Percentiles rank a stretch among this genome's conserved stretches.
Conservation (phyloP, 2,329 filamentous ascomycete species). For the Calonectria honghensis region DNA sequence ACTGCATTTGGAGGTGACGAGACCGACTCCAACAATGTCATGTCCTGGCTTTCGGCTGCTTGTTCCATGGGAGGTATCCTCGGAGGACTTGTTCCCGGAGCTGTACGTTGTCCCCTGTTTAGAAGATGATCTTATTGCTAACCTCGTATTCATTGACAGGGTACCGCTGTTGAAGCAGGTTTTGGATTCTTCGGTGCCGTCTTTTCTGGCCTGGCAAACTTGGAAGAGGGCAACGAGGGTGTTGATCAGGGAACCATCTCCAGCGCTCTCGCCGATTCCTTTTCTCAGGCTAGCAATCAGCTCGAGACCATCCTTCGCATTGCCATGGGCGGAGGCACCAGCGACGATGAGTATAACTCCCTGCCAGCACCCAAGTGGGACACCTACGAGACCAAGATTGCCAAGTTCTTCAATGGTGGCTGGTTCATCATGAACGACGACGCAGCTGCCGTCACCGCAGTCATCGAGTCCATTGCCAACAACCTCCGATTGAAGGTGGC, state of each 20-base stretch:
- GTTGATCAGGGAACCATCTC: conserved; percentile 13
- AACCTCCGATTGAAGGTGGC: conserved; percentile 28
- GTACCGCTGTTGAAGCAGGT: conserved; percentile 5
- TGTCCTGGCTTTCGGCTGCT: conserved; percentile 5
- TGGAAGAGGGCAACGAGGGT: conserved; percentile 6
- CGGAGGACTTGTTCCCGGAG: conserved; percentile 11
- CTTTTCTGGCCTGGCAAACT: conserved; percentile 8
- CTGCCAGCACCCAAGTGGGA: conserved; percentile 28
- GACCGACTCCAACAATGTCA: neutral
- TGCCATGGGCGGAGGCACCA: neutral
- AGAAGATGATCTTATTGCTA: neutral
- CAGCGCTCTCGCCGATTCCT: conserved; percentile 4
- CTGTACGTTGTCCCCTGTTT: neutral
- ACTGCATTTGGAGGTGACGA: conserved; percentile 7
- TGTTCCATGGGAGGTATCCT: conserved; percentile 16
- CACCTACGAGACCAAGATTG: conserved; percentile 33
- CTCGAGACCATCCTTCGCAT: conserved; percentile 14
- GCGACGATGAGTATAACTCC: conserved; percentile 3
- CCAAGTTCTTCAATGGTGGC: conserved; percentile 35
- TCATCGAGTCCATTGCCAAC: conserved; percentile 27
- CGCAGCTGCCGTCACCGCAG: conserved; percentile 9
- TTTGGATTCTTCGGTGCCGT: neutral
- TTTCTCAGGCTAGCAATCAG: neutral
- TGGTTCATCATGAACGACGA: conserved; percentile 34
- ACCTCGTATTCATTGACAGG: neutral